Conservation (phyloP, 129 eudicot species). For the Artemisia annua region DNA sequence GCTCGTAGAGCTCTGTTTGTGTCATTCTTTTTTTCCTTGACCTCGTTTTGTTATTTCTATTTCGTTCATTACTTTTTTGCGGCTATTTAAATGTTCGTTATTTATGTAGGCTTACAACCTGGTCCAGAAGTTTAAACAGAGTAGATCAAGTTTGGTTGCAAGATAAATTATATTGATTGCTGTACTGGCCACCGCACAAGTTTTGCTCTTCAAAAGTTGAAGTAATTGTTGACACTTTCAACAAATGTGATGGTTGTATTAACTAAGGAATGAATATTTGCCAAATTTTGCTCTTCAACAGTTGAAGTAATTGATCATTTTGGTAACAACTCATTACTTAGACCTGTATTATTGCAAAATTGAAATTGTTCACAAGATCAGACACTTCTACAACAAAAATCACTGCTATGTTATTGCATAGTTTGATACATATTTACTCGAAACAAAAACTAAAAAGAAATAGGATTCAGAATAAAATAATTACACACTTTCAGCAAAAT, state of each 20-base stretch:
- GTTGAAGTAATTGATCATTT: too few species aligned
- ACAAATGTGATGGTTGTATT: not conserved
- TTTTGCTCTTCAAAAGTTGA: conserved; percentile 9
- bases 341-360: too few species aligned
- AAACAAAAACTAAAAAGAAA: too few species aligned
- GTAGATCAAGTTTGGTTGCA: conserved; percentile 29
- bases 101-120: conserved; percentile 73
- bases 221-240: not conserved
- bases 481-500: conserved; percentile 3
- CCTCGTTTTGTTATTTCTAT: not conserved
- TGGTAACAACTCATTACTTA: too few species aligned
- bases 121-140: conserved; percentile 72
- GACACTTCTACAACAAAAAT: too few species aligned
- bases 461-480: too few species aligned
- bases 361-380: too few species aligned
- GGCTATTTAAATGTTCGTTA: not conserved
- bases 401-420: too few species aligned
- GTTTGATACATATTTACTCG: too few species aligned
- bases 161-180: conserved; percentile 1
- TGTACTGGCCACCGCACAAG: not conserved
- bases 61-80: not conserved
- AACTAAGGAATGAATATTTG: not conserved
- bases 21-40: not conserved
- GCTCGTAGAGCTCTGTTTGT: not conserved
- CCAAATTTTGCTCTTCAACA: too few species aligned